Conservation (phyloP, 1,284 basidiomycete genomes). For the Polyporus tsugae region DNA sequence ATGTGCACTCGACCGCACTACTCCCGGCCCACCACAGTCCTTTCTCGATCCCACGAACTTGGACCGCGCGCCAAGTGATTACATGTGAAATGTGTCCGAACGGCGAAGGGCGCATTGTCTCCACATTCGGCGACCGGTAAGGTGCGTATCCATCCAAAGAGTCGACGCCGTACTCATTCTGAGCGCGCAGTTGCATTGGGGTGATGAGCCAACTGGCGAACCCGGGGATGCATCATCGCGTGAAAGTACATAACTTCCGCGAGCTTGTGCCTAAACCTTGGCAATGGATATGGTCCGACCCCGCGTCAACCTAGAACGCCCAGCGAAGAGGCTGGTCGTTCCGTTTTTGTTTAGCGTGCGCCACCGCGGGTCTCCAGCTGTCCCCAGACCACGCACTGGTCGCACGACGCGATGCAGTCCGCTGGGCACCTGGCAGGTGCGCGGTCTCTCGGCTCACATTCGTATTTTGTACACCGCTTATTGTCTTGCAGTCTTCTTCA, state of each 20-base stretch:
- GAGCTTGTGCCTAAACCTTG: background rate
- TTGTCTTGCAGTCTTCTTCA: background rate
- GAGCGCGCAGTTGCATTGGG: background rate
- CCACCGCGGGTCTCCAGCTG: background rate
- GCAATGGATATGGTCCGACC: background rate
- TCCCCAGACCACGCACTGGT: background rate
- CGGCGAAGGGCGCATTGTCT: background rate
- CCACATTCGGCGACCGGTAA: background rate
- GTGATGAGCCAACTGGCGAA: background rate
- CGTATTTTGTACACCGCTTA: background rate
- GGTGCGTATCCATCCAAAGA: background rate
- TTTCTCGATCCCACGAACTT: background rate
- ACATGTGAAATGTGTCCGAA: background rate
- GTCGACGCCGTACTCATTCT: background rate
- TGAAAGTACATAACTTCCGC: background rate
- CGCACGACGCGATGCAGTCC: background rate
- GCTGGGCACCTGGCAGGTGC: background rate
- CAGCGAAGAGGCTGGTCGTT: background rate
- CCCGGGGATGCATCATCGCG: background rate
- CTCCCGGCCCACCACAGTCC: background rate
- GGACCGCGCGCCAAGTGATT: background rate
- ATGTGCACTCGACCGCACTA: background rate
- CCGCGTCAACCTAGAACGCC: background rate
- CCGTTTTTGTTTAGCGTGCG: conserved; percentile 1
- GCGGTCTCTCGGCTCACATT: background rate